phyloP scores from a whole-genome alignment of 176 grass and related monocot genomes.

The Zoysia pacifica region DNA sequence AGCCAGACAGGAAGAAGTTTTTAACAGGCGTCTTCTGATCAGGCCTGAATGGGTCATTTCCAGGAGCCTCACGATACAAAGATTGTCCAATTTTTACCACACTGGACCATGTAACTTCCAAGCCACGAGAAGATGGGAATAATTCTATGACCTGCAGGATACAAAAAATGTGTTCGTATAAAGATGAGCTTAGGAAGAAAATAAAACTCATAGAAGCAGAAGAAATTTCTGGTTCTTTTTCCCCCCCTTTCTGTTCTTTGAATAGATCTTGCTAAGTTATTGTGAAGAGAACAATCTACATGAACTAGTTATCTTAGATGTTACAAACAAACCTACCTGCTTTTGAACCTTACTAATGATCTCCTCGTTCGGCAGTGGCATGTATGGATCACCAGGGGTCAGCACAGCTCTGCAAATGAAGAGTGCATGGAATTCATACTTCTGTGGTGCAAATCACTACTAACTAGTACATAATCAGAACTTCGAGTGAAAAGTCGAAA shows the following conservation, averaged over 20 bases:
- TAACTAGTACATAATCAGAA: neutral
- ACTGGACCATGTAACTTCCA: slow-evolving; percentile 86
- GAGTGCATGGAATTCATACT: neutral
- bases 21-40: slow-evolving; percentile 91
- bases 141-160: slow-evolving; percentile 72
- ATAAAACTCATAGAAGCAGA: slow-evolving; percentile 6
- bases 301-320: neutral
- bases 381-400: slow-evolving; percentile 89
- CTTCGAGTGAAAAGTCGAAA: neutral
- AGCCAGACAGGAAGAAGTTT: slow-evolving; percentile 94
- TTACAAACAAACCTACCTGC: slow-evolving; percentile 54
- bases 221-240: neutral
- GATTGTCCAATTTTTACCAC: slow-evolving; percentile 94
- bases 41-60: slow-evolving; percentile 92
- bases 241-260: neutral
- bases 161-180: slow-evolving; percentile 21
- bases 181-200: slow-evolving; percentile 12
- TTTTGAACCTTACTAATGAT: slow-evolving; percentile 86
- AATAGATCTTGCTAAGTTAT: slow-evolving; percentile 13
- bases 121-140: slow-evolving; percentile 79
- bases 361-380: slow-evolving; percentile 86
- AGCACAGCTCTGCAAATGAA: slow-evolving; percentile 77
- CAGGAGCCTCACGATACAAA: slow-evolving; percentile 93
- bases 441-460: slow-evolving; percentile 3
- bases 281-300: neutral